These are phyloP conservation scores for Globisporangium camurandrum DNA, from an alignment of 352 stramenopile genomes.

Conservation along the genomic window DNA sequence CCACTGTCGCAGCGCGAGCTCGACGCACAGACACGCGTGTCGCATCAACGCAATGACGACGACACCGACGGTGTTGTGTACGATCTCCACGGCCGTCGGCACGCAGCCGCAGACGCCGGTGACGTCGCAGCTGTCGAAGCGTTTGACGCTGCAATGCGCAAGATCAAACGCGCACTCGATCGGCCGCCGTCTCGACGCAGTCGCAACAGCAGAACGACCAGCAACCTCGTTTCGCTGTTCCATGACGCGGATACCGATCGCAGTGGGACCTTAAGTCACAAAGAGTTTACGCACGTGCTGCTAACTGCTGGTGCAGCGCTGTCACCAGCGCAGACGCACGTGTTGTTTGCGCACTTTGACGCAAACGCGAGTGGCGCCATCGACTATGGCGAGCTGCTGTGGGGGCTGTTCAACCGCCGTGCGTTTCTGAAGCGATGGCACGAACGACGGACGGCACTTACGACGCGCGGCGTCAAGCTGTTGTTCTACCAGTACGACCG, in stretches of 20 bases:
- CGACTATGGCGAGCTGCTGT: constrained; percentile 54
- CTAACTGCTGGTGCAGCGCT: constrained; percentile 19
- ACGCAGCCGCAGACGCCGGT: constrained; percentile 18
- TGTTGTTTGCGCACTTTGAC: constrained; percentile 44
- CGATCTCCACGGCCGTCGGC: constrained; percentile 53
- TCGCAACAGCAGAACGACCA: no score
- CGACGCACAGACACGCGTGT: constrained; percentile 14
- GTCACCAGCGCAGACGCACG: constrained; percentile 30
- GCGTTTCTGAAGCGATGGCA: constrained; percentile 54
- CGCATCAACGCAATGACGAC: neutral
- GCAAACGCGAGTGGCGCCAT: constrained; percentile 35
- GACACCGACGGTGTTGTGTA: constrained; percentile 24
- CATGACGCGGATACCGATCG: constrained; percentile 36
- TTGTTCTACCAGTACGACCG: constrained; percentile 49
- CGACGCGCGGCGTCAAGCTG: constrained; percentile 16
- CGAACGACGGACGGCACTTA: constrained; percentile 22
- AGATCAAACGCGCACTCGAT: constrained; percentile 37
- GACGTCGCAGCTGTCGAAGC: constrained; percentile 19
- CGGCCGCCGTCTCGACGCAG: neutral
- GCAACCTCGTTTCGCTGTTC: constrained; percentile 28
- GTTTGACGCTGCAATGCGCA: constrained; percentile 43
- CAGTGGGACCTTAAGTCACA: constrained; percentile 36
- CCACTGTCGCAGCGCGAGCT: constrained; percentile 41
- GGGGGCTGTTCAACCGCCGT: constrained; percentile 53
- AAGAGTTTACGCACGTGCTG: constrained; percentile 35